Percentiles rank a stretch among this genome's conserved stretches.
Evolutionary conservation across 306 rosid species (phyloP).

Genomic region (Prunus mira): DNA sequence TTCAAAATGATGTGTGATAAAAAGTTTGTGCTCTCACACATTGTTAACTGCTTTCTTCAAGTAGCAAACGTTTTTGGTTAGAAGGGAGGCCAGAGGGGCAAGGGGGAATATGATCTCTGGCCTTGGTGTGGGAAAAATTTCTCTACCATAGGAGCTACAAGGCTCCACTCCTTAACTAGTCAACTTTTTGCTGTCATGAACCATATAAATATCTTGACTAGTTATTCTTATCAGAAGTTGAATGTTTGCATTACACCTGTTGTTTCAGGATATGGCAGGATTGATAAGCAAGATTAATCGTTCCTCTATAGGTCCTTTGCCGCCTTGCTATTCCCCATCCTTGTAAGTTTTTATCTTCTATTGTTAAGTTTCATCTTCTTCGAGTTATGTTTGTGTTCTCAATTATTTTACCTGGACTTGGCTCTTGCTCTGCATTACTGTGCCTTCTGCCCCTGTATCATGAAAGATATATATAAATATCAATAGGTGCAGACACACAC

Average conservation of each 20-base stretch:
- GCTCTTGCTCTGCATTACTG: not conserved
- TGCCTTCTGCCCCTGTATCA: not conserved
- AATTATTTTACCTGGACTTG: not conserved
- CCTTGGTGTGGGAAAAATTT: not conserved
- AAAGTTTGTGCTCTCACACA: not conserved
- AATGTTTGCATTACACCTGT: conserved; percentile 18
- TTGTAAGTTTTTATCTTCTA: conserved; percentile 55
- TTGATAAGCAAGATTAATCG: conserved; percentile 97
- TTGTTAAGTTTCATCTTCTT: conserved; percentile 8
- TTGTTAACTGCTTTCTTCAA: not conserved
- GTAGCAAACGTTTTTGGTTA: not conserved
- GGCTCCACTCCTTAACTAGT: conserved; percentile 2
- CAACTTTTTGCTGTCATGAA: conserved; percentile 1
- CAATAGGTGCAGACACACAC: not conserved
- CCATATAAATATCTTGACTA: not conserved
- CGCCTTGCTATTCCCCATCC: conserved; percentile 90
- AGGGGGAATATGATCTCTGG: not conserved
- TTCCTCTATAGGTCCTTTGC: conserved; percentile 93
- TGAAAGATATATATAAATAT: not conserved
- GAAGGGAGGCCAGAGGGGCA: not conserved
- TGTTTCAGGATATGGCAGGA: conserved; percentile 98
- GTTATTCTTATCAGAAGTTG: conserved; percentile 18
- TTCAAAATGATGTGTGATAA: not conserved
- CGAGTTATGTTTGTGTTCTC: not conserved
- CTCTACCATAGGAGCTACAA: not conserved